Base-by-base conservation (phyloP, 1,284 basidiomycete genomes). In the Ganoderma leucocontextum region DNA sequence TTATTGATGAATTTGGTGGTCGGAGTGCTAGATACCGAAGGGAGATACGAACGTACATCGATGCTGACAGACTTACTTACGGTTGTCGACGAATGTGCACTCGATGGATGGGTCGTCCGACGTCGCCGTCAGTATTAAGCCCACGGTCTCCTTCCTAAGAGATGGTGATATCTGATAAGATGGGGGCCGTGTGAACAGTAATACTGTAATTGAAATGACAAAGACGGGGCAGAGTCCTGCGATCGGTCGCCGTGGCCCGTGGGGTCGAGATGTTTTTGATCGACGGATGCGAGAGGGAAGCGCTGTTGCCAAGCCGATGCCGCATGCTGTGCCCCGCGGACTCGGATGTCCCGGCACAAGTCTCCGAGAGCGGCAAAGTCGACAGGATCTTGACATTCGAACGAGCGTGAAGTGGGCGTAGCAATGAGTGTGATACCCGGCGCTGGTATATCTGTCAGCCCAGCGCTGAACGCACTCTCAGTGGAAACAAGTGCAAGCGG, bases 201-300 rank as follows among this genome's bases (percentile, higher is more conserved):
- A 2, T 29, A 29, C 29, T 29, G 29, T 29, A 29, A 49, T 4
- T 49, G n/a, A 22, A 22, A 49, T 49, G 47, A 49, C 47, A 8
- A 53, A 53, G 8, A 25, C 12, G 22, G 22, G 25, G 22, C 9
- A 52, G 8, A 25, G 39, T 39, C 39, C 39, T 2, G 39, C 12
- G 22, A n/a, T 44, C 41, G 60, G 39, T 29, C 41, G 25, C 15
- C 4, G 25, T 12, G 13, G 39, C 15, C 15, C 4, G 25, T 12
- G 13, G 39, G 36, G n/a, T 25, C 29, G 60, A 29, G 35, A 57
- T 57, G 13, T 61, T 61, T 39, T 61, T 47, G 60, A 61, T 57
- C 55, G 55, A 57, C 29, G 25, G 8, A 38, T 2, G 17, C 15
- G 17, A 36, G 55, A 29, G 29, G 15, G 33, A 33, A 17, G 49